These are phyloP conservation scores for Excoecaria cochinchinensis DNA, from an alignment of 345 rosid species.

Conservation along the genomic window DNA sequence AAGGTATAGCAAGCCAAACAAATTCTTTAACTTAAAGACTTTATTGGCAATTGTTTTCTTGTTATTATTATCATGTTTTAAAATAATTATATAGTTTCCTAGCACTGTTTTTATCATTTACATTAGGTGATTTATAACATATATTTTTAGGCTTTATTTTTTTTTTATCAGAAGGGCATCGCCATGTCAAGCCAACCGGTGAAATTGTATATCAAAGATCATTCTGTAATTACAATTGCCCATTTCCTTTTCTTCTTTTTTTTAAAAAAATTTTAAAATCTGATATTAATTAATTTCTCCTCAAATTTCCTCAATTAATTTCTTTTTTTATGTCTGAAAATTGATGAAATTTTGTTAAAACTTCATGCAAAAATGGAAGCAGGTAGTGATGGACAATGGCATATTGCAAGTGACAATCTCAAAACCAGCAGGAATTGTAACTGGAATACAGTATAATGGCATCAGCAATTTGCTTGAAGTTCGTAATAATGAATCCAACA, in stretches of 20 bases:
- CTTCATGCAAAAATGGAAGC: slow-evolving; percentile 1
- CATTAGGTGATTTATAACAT: not conserved
- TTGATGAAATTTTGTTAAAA: not conserved
- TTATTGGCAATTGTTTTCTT: not conserved
- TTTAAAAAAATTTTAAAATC: not conserved
- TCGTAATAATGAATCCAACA: slow-evolving; percentile 17
- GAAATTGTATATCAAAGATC: slow-evolving; percentile 30
- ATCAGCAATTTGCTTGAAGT: slow-evolving; percentile 27
- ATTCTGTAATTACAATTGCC: slow-evolving; percentile 27
- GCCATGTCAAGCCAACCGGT: slow-evolving; percentile 31
- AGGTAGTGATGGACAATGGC: slow-evolving; percentile 36
- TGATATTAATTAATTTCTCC: not conserved
- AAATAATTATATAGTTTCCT: not conserved
- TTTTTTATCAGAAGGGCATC: not conserved
- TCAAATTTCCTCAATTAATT: not conserved
- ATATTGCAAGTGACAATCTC: slow-evolving; percentile 25
- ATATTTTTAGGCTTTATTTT: not conserved
- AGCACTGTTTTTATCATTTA: too few relatives aligned
- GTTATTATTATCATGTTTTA: not conserved
- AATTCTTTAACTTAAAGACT: not conserved
- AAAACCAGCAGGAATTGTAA: slow-evolving; percentile 31
- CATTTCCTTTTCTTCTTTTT: not conserved
- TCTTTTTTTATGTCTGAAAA: not conserved
- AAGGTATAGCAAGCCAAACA: slow-evolving; percentile 11
- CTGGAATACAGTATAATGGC: slow-evolving; percentile 25